These are phyloP conservation scores for Myxozyma lipomycoides DNA, from an alignment of 805 yeast species.

Conservation along the genomic window DNA sequence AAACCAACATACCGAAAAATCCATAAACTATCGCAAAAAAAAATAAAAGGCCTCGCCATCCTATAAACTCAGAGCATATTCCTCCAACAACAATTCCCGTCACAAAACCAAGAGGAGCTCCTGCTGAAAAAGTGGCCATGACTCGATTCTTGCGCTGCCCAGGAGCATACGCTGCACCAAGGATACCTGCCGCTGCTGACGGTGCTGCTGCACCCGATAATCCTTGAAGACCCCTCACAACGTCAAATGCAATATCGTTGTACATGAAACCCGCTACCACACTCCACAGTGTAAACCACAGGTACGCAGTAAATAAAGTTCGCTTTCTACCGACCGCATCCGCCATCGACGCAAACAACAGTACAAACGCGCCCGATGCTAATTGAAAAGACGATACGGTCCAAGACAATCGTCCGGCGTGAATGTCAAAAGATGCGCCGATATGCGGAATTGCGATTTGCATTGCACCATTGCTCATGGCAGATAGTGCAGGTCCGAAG, in stretches of 20 bases:
- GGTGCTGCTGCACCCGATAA: constrained; percentile 44
- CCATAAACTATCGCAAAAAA: constrained; percentile 43
- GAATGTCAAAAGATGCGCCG: constrained; percentile 37
- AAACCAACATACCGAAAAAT: constrained; percentile 31
- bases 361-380: constrained; percentile 44
- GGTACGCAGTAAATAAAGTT: constrained; percentile 39
- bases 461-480: constrained; percentile 39
- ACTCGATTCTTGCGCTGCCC: constrained; percentile 22
- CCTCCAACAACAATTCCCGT: constrained; percentile 45
- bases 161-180: constrained; percentile 38
- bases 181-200: constrained; percentile 48
- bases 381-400: constrained; percentile 40
- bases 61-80: constrained; percentile 40
- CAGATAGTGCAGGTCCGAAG: constrained; percentile 43
- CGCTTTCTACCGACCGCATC: constrained; percentile 46
- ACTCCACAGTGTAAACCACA: constrained; percentile 35
- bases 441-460: constrained; percentile 40
- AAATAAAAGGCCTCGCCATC: constrained; percentile 44
- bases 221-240: constrained; percentile 45
- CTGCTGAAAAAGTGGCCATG: constrained; percentile 43
- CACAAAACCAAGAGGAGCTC: constrained; percentile 49
- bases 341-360: constrained; percentile 44
- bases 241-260: constrained; percentile 38
- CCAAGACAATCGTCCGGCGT: constrained; percentile 46
- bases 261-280: constrained; percentile 37